Base-by-base conservation (phyloP, 306 rosid species). In the Ochetophila trinervis region DNA sequence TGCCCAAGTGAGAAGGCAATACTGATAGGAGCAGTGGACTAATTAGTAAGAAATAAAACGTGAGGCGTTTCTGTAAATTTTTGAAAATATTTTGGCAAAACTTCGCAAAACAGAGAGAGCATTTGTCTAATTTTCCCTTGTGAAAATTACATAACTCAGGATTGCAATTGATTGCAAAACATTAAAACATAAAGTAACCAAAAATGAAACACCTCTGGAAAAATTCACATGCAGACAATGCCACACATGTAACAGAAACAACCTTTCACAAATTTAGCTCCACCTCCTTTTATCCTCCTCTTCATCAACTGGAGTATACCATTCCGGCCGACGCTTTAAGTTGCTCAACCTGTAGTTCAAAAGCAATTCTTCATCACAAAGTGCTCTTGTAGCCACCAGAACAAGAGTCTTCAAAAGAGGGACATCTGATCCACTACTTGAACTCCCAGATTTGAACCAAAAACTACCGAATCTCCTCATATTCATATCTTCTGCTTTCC, bases 261-360 rank as follows among this genome's bases (percentile, higher is more conserved):
- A 22, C 47, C n/a, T 50, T 27, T 20, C 45, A 37, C 16, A 44
- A 62, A 11, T 45, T 76, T 78, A 87, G 78, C 96, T 78, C 92
- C 96, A 92, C 82, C 98, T 89, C 80, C 94, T 89, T 73, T 72
- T 63, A 61, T 93, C 98, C 78, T 89, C 98, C 76, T 89, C 98
- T 77, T 89, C 95, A 59, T 93, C 90, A 27, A 93, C 98, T 0
- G 96, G 87, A 67, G 72, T 58, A 67, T 87, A 89, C 97, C 98
- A 93, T 44, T 76, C 85, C 0, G 97, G 97, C 59, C 88, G 74
- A 63, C 81, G 82, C 63, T 85, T 89, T 6, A 87, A 54, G 86
- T 87, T 93, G 88, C 96, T 93, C 77, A 89, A 71, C 76, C 97
- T 81, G 76, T 93, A 93, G 75, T 93, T 93, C 66, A 93, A 71